Evolutionary conservation across 352 stramenopile genomes (phyloP).

Genomic region (Globisporangium solare): DNA sequence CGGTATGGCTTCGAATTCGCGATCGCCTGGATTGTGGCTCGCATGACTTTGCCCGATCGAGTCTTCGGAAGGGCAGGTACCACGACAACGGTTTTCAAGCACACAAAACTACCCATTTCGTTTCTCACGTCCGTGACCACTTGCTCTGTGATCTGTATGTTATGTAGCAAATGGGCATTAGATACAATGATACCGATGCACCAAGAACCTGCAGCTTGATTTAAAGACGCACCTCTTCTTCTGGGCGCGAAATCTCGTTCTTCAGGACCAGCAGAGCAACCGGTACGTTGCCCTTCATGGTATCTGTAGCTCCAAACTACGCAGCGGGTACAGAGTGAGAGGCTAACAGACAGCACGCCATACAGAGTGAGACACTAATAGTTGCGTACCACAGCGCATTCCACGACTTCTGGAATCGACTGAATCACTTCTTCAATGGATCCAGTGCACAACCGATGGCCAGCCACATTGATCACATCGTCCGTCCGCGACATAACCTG

Average conservation of each 20-base stretch:
- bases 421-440: conserved; percentile 89
- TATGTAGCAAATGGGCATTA: neutral
- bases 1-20: conserved; percentile 29
- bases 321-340: too few relatives aligned
- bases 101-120: conserved; percentile 30
- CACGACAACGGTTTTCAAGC: conserved; percentile 22
- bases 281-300: conserved; percentile 26
- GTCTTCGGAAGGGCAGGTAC: conserved; percentile 28
- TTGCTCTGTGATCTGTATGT: conserved; percentile 17
- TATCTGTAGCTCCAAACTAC: conserved; percentile 17
- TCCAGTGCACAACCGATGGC: conserved; percentile 84
- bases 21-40: conserved; percentile 35
- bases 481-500: conserved; percentile 89
- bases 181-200: neutral
- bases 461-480: conserved; percentile 90
- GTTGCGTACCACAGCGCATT: conserved; percentile 75
- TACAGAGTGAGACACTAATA: too few relatives aligned
- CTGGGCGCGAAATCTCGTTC: conserved; percentile 16
- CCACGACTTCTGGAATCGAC: conserved; percentile 75
- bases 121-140: conserved; percentile 19
- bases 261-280: conserved; percentile 30
- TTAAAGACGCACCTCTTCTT: conserved; percentile 15
- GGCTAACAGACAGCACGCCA: too few relatives aligned
- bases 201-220: neutral
- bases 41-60: conserved; percentile 30